Base-by-base conservation (phyloP, 2,329 filamentous ascomycete genomes). In the Phyllachora maydis region DNA sequence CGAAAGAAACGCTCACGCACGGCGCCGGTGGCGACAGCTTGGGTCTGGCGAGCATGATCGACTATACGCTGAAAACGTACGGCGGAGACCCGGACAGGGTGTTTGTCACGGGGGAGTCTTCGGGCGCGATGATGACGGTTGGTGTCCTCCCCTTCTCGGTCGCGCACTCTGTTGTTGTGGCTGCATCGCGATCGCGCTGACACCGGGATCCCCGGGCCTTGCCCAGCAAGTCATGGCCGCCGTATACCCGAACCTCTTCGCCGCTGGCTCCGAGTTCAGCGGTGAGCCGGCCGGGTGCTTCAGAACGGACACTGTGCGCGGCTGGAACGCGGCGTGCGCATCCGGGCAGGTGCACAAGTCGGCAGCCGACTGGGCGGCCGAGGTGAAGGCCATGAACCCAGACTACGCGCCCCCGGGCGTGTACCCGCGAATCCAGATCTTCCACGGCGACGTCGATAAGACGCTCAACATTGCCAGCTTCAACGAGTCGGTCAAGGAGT, bases 21-120 rank as follows among this genome's bases (percentile, higher is more conserved):
- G 49, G 60, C 26, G 63, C 59, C 6, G 63, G 64, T 12, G 59
- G 60, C 3, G 59, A 70, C 38, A 59, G 52, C 23, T 54, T 57
- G 19, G 50, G 52, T 0, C 63, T 71, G 27, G 58, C 55, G 13
- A 65, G 60, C 35, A 69, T 70, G 63, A 61, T 68, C 22, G 47
- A 42, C 18, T 67, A 63, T 33, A 49, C 59, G 4, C 39, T 68
- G n/a, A 31, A 38, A 6, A 50, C 50, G 35, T 66, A 68, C 41
- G 45, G 46, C 2, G 62, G 49, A 14, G 56, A 70, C 34, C 34
- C 50, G 15, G 45, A 36, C 29, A 50, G 49, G 26, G 58, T 69
- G 2, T 69, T 56, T 29, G 58, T 58, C 2, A 63, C 57, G 0
- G 65, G 65, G 3, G 40, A 40, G 1, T 51, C 44, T 4, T 56